Conservation (phyloP, 169 alveolate species). For the Plasmodium fragile region DNA sequence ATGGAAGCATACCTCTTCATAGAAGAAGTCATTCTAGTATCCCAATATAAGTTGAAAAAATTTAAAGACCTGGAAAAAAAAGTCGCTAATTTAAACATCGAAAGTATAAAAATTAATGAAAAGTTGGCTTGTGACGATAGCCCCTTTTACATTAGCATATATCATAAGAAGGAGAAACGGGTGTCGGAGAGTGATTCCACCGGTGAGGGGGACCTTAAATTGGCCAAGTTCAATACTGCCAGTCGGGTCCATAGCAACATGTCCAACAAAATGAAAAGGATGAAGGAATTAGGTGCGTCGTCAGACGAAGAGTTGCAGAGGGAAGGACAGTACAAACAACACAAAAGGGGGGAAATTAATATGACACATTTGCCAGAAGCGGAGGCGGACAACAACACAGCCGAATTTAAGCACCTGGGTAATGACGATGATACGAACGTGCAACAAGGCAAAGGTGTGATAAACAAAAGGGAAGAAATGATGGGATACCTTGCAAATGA, state of each 20-base stretch:
- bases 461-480: constrained; percentile 63
- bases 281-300: not conserved
- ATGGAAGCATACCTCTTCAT: constrained; percentile 74
- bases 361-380: not conserved
- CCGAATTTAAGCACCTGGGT: not conserved
- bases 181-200: not conserved
- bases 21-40: constrained; percentile 69
- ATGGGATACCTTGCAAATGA: not conserved
- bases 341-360: constrained; percentile 5
- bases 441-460: not conserved
- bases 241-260: not conserved
- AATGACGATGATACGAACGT: not conserved
- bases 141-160: constrained; percentile 71
- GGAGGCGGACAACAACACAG: not conserved
- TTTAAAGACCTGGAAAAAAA: constrained; percentile 72
- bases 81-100: constrained; percentile 51
- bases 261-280: constrained; percentile 30
- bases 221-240: not conserved
- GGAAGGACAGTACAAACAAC: not conserved
- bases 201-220: not conserved
- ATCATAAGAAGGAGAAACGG: constrained; percentile 23
- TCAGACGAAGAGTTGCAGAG: constrained; percentile 1
- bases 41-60: constrained; percentile 64
- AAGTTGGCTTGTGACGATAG: constrained; percentile 61
- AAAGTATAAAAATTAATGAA: constrained; percentile 65